Base-by-base conservation (phyloP, 2,329 filamentous ascomycete genomes). In the Thielaviopsis musarum region DNA sequence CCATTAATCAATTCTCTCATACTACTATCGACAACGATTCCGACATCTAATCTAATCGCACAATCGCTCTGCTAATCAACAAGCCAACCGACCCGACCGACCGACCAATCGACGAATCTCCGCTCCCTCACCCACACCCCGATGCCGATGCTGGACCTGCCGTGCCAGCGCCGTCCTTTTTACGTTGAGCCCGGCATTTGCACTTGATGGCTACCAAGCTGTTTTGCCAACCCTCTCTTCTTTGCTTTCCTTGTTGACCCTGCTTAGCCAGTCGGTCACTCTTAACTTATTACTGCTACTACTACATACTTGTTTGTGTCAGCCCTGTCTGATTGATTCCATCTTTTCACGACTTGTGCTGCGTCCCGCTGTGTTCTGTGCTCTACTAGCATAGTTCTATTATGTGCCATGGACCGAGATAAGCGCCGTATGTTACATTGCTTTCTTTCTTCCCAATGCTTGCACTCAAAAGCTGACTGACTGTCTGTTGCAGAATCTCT, bases 401-500 rank as follows among this genome's bases (percentile, higher is more conserved):
- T 59, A 59, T 62, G 60, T 62, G 60, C 60, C 60, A 62, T 62
- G 60, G 60, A 62, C 58, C 60, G 60, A 51, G 58, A 59, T 57
- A 59, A 59, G 58, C 60, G 60, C 57, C 57, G 60, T 62, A 55
- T 28, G 54, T 58, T 5, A 7, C 12, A 41, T 5, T 41, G 30
- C 10, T 12, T 28, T 41, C 17, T 13, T 34, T 19, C 10, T 24
- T 6, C 5, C 7, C 21, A 10, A 5, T n/a, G 53, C 19, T 38
- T 48, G 13, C 69, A 96, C 90, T 34, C 89, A 95, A 77, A 56
- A 38, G 34, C 58, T 34, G 28, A 58, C 49, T 26, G n/a, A 28
- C 19, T 26, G 24, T 26, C 30, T 34, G 30, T 12, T 34, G 30
- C 17, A 61, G 60, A 61, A 53, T 56, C 53, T 59, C 79, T 97